phyloP scores from a whole-genome alignment of 208 protist species.

The Wallacemonas sp. region DNA sequence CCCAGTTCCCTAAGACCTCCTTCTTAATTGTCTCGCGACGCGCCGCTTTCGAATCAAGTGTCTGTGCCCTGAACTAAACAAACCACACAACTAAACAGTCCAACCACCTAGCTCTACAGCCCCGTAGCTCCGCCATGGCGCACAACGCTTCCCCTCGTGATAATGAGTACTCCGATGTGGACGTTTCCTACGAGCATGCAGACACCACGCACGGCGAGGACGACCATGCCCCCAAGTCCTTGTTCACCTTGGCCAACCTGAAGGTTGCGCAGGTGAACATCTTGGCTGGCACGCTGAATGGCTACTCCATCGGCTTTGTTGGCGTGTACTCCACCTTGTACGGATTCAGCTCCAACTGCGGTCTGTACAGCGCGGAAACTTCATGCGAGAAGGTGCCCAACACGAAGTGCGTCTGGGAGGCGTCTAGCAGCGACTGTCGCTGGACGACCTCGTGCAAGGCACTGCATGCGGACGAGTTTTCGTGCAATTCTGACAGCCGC shows the following conservation, averaged over 20 bases:
- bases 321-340: conserved; percentile 67
- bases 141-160: conserved; percentile 15
- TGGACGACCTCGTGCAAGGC: conserved; percentile 42
- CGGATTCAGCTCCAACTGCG: conserved; percentile 63
- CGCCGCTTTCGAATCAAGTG: too few relatives aligned
- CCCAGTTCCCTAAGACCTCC: too few relatives aligned
- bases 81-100: too few relatives aligned
- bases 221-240: conserved; percentile 19
- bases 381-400: conserved; percentile 50
- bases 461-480: conserved; percentile 17
- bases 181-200: neutral
- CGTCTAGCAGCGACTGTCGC: conserved; percentile 25
- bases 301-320: conserved; percentile 80
- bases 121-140: conserved; percentile 8
- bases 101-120: too few relatives aligned
- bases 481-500: conserved; percentile 28
- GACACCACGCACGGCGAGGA: conserved; percentile 3
- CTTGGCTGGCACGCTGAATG: conserved; percentile 22
- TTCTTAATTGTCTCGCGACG: too few relatives aligned
- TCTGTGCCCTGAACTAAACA: too few relatives aligned
- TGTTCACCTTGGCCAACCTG: conserved; percentile 54
- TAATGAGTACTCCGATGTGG: conserved; percentile 7
- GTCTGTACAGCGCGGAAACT: conserved; percentile 26
- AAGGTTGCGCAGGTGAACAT: conserved; percentile 28
- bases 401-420: conserved; percentile 57